Evolutionary conservation across 2,329 filamentous ascomycete species (phyloP).

Genomic region (Helminthosporium solani): DNA sequence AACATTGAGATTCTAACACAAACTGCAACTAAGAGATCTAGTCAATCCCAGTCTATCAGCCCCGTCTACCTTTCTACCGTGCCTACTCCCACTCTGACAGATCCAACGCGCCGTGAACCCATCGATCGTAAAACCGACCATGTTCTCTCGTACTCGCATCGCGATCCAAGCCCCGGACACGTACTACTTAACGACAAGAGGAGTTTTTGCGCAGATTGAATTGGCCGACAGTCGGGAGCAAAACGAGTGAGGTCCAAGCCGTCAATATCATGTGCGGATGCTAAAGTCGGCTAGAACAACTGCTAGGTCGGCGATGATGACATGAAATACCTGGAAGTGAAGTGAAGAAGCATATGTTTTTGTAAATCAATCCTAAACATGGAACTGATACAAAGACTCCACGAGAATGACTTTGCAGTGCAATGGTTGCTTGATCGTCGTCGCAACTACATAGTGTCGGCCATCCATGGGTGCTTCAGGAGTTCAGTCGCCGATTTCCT

Average conservation of each 20-base stretch:
- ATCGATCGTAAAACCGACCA: conserved; percentile 20
- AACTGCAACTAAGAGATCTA: conserved; percentile 5
- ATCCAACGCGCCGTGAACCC: conserved; percentile 7
- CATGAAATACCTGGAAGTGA: conserved; percentile 15
- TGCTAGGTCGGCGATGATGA: conserved; percentile 14
- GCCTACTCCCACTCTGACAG: conserved; percentile 5
- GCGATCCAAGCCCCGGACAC: conserved; percentile 12
- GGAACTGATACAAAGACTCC: conserved; percentile 12
- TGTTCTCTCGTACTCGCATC: conserved; percentile 20
- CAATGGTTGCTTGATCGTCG: conserved; percentile 20
- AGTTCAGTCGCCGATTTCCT: conserved; percentile 26
- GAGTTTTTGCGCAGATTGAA: conserved; percentile 13
- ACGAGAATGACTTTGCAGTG: conserved; percentile 18
- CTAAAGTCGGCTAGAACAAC: conserved; percentile 13
- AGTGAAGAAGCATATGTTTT: conserved; percentile 16
- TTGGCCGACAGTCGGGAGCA: conserved; percentile 14
- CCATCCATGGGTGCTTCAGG: conserved; percentile 24
- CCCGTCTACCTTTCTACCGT: conserved; percentile 17
- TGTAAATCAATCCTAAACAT: conserved; percentile 2
- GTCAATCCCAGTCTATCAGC: conserved; percentile 21
- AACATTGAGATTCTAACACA: conserved; percentile 8
- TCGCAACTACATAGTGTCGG: conserved; percentile 17
- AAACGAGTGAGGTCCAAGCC: conserved; percentile 13
- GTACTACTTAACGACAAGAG: conserved; percentile 12
- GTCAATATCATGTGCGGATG: conserved; percentile 13